Percentiles rank a stretch among this genome's conserved stretches.
phyloP scores from a whole-genome alignment of 1,139 yeast genomes.

The Suhomyces atakaporum region DNA sequence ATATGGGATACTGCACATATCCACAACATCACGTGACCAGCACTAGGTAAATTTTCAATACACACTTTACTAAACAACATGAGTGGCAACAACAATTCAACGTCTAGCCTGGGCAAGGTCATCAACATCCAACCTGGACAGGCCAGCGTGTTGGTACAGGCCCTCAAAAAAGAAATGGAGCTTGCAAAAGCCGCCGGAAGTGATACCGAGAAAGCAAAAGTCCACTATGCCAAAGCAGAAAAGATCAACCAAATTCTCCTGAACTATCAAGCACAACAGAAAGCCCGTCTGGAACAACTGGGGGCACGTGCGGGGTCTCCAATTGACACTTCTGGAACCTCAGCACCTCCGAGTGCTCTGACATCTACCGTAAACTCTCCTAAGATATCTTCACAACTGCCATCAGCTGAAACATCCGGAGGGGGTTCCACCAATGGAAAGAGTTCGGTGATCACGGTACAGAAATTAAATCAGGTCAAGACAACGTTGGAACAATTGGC shows the following conservation, averaged over 20 bases:
- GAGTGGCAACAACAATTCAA: slow-evolving; percentile 4
- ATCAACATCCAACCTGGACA: slow-evolving; percentile 50
- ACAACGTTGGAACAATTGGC: slow-evolving; percentile 43
- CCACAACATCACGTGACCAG: background rate
- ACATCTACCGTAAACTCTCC: slow-evolving; percentile 11
- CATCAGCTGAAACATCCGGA: slow-evolving; percentile 3
- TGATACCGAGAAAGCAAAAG: slow-evolving; percentile 67
- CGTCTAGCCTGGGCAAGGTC: slow-evolving; percentile 21
- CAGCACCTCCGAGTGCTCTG: slow-evolving; percentile 26
- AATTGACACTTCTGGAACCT: slow-evolving; percentile 19
- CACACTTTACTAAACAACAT: too few relatives aligned
- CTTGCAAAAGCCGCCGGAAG: slow-evolving; percentile 56
- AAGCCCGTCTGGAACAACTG: slow-evolving; percentile 14
- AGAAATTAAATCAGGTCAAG: slow-evolving; percentile 43
- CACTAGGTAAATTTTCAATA: slow-evolving; percentile 1
- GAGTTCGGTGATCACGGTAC: slow-evolving; percentile 34
- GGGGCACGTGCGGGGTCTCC: slow-evolving; percentile 10
- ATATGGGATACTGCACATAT: background rate
- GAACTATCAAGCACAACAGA: slow-evolving; percentile 43
- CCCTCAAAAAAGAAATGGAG: slow-evolving; percentile 61
- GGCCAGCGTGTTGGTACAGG: slow-evolving; percentile 60
- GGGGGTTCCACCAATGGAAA: slow-evolving; percentile 1
- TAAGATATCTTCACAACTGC: slow-evolving; percentile 9
- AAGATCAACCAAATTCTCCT: slow-evolving; percentile 55
- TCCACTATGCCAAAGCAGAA: slow-evolving; percentile 67